These are phyloP conservation scores for Biscogniauxia mediterranea DNA, from an alignment of 2,329 filamentous ascomycete species.

Conservation along the genomic window DNA sequence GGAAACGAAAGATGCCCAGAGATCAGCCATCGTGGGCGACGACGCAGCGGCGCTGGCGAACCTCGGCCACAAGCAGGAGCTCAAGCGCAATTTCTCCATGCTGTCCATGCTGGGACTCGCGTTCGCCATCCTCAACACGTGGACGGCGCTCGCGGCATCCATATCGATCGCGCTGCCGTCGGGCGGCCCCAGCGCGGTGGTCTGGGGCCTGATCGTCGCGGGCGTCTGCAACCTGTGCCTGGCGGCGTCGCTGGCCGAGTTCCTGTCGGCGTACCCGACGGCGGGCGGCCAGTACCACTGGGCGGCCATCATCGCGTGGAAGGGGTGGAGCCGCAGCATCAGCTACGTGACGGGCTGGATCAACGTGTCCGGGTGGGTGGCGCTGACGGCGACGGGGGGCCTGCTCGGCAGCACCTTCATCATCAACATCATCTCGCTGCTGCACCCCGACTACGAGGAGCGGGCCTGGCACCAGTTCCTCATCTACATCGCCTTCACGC, in stretches of 20 bases:
- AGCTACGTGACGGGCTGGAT: slow-evolving; percentile 74
- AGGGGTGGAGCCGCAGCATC: slow-evolving; percentile 57
- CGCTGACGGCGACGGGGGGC: slow-evolving; percentile 65
- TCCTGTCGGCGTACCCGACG: slow-evolving; percentile 61
- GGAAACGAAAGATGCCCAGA: slow-evolving; percentile 6
- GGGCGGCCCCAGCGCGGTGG: slow-evolving; percentile 67
- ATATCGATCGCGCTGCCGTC: slow-evolving; percentile 58
- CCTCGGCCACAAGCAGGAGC: slow-evolving; percentile 48
- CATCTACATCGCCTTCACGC: slow-evolving; percentile 65
- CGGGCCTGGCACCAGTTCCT: slow-evolving; percentile 71
- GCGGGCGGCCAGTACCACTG: slow-evolving; percentile 69
- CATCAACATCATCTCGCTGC: slow-evolving; percentile 61
- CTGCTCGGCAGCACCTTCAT: slow-evolving; percentile 67
- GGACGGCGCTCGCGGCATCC: slow-evolving; percentile 49
- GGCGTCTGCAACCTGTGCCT: slow-evolving; percentile 69
- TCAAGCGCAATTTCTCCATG: slow-evolving; percentile 49
- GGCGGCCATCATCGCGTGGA: slow-evolving; percentile 64
- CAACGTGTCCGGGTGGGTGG: slow-evolving; percentile 70
- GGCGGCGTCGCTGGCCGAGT: slow-evolving; percentile 68
- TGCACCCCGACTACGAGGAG: slow-evolving; percentile 54
- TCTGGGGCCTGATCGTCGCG: slow-evolving; percentile 67
- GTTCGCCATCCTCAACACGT: slow-evolving; percentile 48
- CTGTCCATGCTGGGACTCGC: slow-evolving; percentile 32
- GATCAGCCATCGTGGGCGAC: slow-evolving; percentile 12
- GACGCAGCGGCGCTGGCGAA: slow-evolving; percentile 41